phyloP scores from a whole-genome alignment of 495 filamentous ascomycete genomes.

The Usnea hakonensis region DNA sequence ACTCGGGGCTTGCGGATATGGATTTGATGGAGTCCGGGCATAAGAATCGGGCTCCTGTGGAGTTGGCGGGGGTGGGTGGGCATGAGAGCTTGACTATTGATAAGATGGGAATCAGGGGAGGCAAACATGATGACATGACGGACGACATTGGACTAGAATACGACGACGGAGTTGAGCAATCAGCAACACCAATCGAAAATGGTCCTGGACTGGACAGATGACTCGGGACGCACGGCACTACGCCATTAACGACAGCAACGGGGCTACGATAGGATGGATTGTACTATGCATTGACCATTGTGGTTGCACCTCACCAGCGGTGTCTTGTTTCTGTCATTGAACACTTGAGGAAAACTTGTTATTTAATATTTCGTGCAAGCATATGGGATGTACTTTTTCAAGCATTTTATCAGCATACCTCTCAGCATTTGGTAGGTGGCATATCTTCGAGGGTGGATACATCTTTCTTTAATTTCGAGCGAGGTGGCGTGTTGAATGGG shows the following conservation, averaged over 20 bases:
- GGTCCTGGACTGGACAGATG: constrained; percentile 12
- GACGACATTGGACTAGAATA: not conserved
- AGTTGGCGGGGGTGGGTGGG: constrained; percentile 11
- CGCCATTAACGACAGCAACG: constrained; percentile 3
- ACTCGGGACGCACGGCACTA: not conserved
- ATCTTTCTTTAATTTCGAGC: not conserved
- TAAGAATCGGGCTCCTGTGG: not conserved
- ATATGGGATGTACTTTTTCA: not conserved
- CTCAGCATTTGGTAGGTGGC: not conserved
- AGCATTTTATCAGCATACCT: not conserved
- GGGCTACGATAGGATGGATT: not conserved
- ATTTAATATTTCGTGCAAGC: not conserved
- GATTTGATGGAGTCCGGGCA: not conserved
- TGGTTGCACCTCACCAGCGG: not conserved
- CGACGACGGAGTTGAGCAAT: constrained; percentile 2
- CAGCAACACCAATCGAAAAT: not conserved
- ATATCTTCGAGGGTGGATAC: not conserved
- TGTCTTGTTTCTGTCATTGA: not conserved
- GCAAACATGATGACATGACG: not conserved
- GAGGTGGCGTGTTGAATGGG: too few species aligned
- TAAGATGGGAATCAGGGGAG: not conserved
- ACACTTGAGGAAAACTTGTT: not conserved
- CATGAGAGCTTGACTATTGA: constrained; percentile 11
- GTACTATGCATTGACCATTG: not conserved
- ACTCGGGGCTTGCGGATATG: constrained; percentile 26